A percentile compares a stretch with the other conserved stretches of the same genome.
Conservation (phyloP, 1,139 yeast species). For the Sugiyamaella xylanicola region DNA sequence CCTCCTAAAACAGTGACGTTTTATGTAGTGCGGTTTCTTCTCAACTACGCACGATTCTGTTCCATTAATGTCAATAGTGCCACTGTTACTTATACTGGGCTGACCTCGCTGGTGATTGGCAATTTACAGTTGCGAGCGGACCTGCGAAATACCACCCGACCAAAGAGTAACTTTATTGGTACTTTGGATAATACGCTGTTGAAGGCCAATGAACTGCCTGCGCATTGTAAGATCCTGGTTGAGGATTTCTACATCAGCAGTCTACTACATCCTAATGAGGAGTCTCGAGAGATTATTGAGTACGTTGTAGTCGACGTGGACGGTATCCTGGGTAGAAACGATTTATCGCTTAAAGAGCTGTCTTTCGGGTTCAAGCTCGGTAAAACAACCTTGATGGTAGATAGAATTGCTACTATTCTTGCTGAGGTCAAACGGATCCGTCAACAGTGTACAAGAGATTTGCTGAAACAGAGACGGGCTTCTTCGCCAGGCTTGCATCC, state of each 20-base stretch:
- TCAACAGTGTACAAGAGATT: constrained; percentile 16
- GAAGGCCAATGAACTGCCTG: constrained; percentile 38
- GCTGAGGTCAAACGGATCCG: constrained; percentile 18
- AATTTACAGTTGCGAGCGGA: constrained; percentile 37
- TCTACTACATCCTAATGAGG: constrained; percentile 33
- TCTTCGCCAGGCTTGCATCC: constrained; percentile 2
- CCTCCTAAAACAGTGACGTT: constrained; percentile 34
- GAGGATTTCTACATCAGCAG: constrained; percentile 38
- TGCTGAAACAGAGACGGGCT: constrained; percentile 10
- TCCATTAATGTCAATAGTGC: constrained; percentile 36
- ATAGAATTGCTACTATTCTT: constrained; percentile 13
- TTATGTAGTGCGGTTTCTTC: constrained; percentile 34
- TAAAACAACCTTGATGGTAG: constrained; percentile 26
- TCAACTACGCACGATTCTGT: constrained; percentile 35
- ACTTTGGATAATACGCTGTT: constrained; percentile 40
- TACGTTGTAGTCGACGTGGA: constrained; percentile 36
- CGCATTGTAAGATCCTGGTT: constrained; percentile 33
- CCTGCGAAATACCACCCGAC: constrained; percentile 28
- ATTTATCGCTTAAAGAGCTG: constrained; percentile 41
- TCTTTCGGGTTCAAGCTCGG: constrained; percentile 40
- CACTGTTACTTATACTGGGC: constrained; percentile 33
- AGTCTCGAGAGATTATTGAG: constrained; percentile 41
- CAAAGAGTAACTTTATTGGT: constrained; percentile 38
- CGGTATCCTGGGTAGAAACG: constrained; percentile 41
- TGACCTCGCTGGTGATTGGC: constrained; percentile 38